Base-by-base conservation (phyloP, 257 asterid genomes). In the Solanum pennellii region DNA sequence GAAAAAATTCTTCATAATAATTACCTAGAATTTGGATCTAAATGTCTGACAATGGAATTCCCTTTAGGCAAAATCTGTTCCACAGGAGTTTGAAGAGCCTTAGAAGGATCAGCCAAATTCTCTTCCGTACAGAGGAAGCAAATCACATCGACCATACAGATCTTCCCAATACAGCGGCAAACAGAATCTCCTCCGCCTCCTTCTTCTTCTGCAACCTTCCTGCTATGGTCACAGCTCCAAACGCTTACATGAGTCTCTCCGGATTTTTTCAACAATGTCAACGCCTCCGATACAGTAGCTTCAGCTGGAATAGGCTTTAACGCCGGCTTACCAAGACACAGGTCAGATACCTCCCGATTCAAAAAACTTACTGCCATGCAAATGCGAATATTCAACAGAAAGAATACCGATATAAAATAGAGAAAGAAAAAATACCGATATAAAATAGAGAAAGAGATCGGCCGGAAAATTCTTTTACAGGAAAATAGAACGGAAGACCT, bases 251-350 rank as follows among this genome's bases (percentile, higher is more conserved):
- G 86, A 14, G 80, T 84, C 18, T 94, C 95, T 0, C 92, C 94
- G 31, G 93, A 91, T 47, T 87, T 87, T 86, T 91, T 94, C 87
- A 96, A 89, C 85, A 88, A 91, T 79, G 93, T 27, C 84, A 94
- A 85, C 74, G 95, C 95, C 75, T 93, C 94, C 23, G 92, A 85
- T 39, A 95, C 52, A 45, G 96, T 88, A 75, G 94, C 84, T 88
- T 44, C 82, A 7, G 90, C 90, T 16, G 93, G 68, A 23, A 96
- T 88, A 90, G 93, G 90, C 91, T 86, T 92, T 56, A 96, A 88
- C 60, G 92, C 92, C 88, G 99, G 99, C 89, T 95, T 96, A 66
- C 98, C 99, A 59, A 96, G 87, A 91, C 98, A 95, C 89, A 96
- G 91, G 68, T 95, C 99, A 27, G 98, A 94, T 18, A 94, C 89